Conservation (phyloP, 441 rosid genomes). For the Populus hybrid region DNA sequence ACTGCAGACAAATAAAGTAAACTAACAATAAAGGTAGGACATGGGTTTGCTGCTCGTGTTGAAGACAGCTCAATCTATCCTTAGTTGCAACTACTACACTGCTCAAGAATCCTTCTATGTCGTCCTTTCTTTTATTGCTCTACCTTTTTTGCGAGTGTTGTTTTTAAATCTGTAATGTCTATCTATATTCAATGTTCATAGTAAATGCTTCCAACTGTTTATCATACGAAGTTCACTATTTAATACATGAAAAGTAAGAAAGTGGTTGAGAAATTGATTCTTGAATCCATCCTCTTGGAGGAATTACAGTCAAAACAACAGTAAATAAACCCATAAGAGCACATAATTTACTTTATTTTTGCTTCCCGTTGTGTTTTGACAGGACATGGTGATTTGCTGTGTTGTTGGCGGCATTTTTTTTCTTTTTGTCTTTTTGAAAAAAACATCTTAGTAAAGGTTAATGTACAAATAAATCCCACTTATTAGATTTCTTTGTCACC, state of each 20-base stretch:
- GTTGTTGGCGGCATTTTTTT: too few species aligned
- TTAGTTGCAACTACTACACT: background rate
- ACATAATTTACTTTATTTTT: too few species aligned
- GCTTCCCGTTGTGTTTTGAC: too few species aligned
- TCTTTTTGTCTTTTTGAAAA: too few species aligned
- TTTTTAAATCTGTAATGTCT: background rate
- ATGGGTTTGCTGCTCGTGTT: constrained; percentile 1
- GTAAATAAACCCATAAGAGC: too few species aligned
- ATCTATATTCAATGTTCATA: background rate
- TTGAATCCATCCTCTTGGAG: background rate
- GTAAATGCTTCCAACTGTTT: background rate
- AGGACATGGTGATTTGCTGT: too few species aligned
- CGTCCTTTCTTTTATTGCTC: background rate
- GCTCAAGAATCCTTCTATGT: background rate
- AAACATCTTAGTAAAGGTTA: too few species aligned
- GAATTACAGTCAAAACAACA: background rate
- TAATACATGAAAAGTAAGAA: background rate
- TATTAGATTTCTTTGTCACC: too few species aligned
- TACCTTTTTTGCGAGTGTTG: background rate
- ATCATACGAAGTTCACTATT: background rate
- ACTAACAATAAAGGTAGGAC: background rate
- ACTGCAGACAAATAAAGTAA: background rate
- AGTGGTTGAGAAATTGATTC: background rate
- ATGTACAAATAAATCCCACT: too few species aligned
- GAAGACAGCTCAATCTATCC: constrained; percentile 15